A percentile compares a stretch with the other conserved stretches of the same genome.
phyloP scores from a whole-genome alignment of 2,329 filamentous ascomycete species.

The Cytospora mali region DNA sequence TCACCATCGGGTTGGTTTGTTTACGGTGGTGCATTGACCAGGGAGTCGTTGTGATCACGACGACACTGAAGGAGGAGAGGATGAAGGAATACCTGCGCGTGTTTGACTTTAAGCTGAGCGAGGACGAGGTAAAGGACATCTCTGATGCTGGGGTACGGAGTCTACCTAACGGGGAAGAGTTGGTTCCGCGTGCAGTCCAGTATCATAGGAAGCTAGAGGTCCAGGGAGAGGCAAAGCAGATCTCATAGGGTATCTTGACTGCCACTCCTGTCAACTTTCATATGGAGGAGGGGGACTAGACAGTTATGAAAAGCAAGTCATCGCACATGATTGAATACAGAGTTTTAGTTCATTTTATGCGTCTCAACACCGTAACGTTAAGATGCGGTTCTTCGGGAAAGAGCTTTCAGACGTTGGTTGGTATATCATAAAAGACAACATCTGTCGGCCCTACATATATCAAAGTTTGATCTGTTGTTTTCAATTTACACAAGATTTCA shows the following conservation, averaged over 20 bases:
- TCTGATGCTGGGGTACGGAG: slow-evolving; percentile 1
- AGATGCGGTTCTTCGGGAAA: too few species aligned
- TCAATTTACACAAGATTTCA: too few species aligned
- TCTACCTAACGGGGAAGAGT: slow-evolving; percentile 1
- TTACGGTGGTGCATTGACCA: slow-evolving; percentile 60
- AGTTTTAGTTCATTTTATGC: too few species aligned
- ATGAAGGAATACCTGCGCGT: slow-evolving; percentile 16
- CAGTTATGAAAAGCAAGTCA: too few species aligned
- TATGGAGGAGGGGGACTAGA: too few species aligned
- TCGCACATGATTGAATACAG: too few species aligned
- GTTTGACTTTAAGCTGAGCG: slow-evolving; percentile 12
- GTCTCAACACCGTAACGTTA: too few species aligned
- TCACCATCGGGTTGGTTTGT: slow-evolving; percentile 54
- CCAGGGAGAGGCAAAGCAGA: not conserved
- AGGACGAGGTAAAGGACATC: slow-evolving; percentile 20
- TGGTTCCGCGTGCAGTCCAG: not conserved
- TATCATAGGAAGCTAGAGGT: slow-evolving; percentile 1
- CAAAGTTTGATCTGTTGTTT: too few species aligned
- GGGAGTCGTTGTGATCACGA: slow-evolving; percentile 56
- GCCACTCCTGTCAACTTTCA: not conserved
- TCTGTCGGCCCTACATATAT: too few species aligned
- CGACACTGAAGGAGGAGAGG: slow-evolving; percentile 36
- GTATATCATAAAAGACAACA: too few species aligned
- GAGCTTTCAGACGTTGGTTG: too few species aligned
- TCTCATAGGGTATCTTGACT: not conserved